Evolutionary conservation across 2,329 filamentous ascomycete species (phyloP), one percentile per base, ranked within the genome.

Genomic region (Venturia nashicola): DNA sequence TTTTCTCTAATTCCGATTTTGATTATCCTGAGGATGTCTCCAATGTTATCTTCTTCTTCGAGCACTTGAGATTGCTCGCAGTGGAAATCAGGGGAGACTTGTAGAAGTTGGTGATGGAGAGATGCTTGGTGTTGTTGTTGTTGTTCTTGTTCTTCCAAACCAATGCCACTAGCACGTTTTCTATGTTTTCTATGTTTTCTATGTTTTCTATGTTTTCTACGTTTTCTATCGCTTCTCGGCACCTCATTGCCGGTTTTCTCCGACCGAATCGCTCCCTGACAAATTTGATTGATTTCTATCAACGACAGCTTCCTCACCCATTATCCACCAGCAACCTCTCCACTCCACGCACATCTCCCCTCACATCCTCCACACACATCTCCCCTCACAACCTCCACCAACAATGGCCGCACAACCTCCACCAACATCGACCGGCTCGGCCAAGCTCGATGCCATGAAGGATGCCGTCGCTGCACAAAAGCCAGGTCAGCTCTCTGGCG

Each of bases 401-500:
- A 72, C 67, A 69, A 78, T 78, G 76, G 71, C 76, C 65, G 69
- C 76, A 64, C 71, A 75, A 66, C 70, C 75, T 67, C 78, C 79
- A 64, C 76, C 78, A 59, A 72, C 76, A 66, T 76, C 78, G 64
- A 82, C 80, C 66, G 76, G 79, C 74, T 79, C 78, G 69, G 69
- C 71, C 70, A 82, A 83, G 77, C 71, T 83, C 67, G 80, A 83
- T 69, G 78, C 78, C 70, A 71, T 78, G 69, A 79, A 82, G 74
- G 76, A 79, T 69, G 75, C 73, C 61, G 70, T 77, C 66, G 72
- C 74, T 55, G 79, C 80, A 65, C 71, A 72, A 59, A 73, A 78
- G 68, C 79, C 80, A n/a, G 71, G 76, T 70, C 81, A 84, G 76
- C 81, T 85, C 69, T 80, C 76, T 70, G 85, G 86, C 67, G 59